A percentile compares a stretch with the other conserved stretches of the same genome.
Evolutionary conservation across 2,329 filamentous ascomycete species (phyloP).

Genomic region (Zasmidium cellare): DNA sequence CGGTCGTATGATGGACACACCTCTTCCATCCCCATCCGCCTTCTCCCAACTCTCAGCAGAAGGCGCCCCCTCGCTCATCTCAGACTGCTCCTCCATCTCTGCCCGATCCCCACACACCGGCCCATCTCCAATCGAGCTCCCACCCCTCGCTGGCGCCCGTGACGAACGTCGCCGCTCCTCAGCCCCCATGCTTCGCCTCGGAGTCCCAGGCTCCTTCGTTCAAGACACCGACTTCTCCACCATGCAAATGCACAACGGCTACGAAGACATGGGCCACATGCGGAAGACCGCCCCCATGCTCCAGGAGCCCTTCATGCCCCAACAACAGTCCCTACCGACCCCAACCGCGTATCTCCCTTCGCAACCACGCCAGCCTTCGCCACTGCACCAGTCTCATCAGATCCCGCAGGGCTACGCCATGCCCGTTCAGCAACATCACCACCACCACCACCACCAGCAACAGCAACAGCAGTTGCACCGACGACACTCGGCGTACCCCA

Average conservation of each 20-base stretch:
- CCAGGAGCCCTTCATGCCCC: slow-evolving; percentile 36
- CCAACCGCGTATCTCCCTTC: slow-evolving; percentile 27
- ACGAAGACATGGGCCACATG: slow-evolving; percentile 21
- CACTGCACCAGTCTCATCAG: slow-evolving; percentile 20
- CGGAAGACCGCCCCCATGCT: slow-evolving; percentile 33
- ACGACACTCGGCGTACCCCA: slow-evolving; percentile 22
- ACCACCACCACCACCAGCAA: too few relatives aligned
- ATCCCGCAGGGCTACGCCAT: slow-evolving; percentile 30
- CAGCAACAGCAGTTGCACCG: slow-evolving; percentile 4
- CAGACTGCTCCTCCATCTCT: slow-evolving; percentile 58
- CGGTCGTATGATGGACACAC: slow-evolving; percentile 49
- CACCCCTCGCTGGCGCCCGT: slow-evolving; percentile 34
- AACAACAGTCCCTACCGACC: slow-evolving; percentile 26
- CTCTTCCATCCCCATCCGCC: slow-evolving; percentile 63
- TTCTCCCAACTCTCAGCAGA: slow-evolving; percentile 65
- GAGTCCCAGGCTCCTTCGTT: slow-evolving; percentile 34
- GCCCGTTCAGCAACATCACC: slow-evolving; percentile 25
- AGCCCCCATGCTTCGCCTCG: slow-evolving; percentile 38
- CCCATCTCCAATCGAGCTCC: slow-evolving; percentile 48
- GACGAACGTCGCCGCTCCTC: slow-evolving; percentile 32
- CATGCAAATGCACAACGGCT: slow-evolving; percentile 29
- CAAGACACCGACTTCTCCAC: slow-evolving; percentile 33
- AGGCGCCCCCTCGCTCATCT: slow-evolving; percentile 67
- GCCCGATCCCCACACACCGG: slow-evolving; percentile 46
- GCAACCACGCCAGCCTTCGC: slow-evolving; percentile 26